phyloP scores from a whole-genome alignment of 306 rosid genomes.

The Leucaena leucocephala region DNA sequence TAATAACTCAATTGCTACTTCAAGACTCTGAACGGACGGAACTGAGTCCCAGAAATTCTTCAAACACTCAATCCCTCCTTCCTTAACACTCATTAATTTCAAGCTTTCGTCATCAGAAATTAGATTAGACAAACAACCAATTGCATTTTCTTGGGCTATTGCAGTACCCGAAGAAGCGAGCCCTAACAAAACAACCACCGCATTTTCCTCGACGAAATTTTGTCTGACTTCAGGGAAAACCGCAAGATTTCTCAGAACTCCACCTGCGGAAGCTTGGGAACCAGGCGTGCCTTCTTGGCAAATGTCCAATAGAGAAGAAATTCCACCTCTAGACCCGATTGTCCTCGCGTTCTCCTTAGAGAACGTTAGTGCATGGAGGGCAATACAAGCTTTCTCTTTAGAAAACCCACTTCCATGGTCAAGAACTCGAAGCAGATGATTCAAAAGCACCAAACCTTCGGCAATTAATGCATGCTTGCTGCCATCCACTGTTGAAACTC shows the following conservation, averaged over 20 bases:
- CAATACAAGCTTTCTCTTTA: slow-evolving; percentile 58
- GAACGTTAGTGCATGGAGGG: slow-evolving; percentile 55
- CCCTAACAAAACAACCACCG: not conserved
- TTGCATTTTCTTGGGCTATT: slow-evolving; percentile 14
- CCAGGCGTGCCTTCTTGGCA: slow-evolving; percentile 64
- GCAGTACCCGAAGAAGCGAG: slow-evolving; percentile 10
- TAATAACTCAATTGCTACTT: slow-evolving; percentile 57
- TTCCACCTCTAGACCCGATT: slow-evolving; percentile 65
- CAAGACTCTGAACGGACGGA: slow-evolving; percentile 51
- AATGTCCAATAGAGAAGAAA: slow-evolving; percentile 64
- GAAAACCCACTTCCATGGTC: slow-evolving; percentile 64
- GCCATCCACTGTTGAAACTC: slow-evolving; percentile 56
- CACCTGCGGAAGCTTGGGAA: slow-evolving; percentile 21
- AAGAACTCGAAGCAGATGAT: slow-evolving; percentile 57
- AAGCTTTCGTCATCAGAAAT: not conserved
- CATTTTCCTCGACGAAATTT: slow-evolving; percentile 13
- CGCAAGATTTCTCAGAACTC: not conserved
- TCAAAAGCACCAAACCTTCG: slow-evolving; percentile 59
- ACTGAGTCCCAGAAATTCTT: slow-evolving; percentile 63
- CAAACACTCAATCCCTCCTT: slow-evolving; percentile 45
- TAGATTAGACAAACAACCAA: slow-evolving; percentile 19
- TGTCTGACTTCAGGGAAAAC: not conserved
- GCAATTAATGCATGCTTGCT: slow-evolving; percentile 52
- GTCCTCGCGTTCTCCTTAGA: slow-evolving; percentile 63
- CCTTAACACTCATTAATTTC: not conserved